Evolutionary conservation across 208 protist species (phyloP), one percentile per base, ranked within the genome.

Genomic region (Acanthamoeba royreba): DNA sequence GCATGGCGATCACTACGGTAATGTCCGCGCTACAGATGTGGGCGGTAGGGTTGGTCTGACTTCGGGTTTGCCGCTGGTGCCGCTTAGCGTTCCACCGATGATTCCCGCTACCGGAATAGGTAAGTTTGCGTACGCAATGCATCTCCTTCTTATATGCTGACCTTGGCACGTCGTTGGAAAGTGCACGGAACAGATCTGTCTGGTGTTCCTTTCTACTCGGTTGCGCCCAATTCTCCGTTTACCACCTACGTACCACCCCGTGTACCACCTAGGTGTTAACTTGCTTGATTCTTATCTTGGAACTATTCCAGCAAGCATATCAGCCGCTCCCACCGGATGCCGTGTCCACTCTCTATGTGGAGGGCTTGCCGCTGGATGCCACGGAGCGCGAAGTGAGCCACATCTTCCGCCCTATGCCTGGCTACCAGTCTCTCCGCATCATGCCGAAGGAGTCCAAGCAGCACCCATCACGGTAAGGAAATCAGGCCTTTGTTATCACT

Each of bases 341-440:
- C 17, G 49, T 40, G 35, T 83, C 89, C 1, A 93, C 89, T 19
- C 89, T 93, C 8, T 93, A 93, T 40, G 89, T 93, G 33, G 89
- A 93, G 55, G 89, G 89, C n/a, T 40, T 93, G 46, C 89, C 89
- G 28, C 58, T 93, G 1, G 89, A 93, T 15, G 89, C 89, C 31
- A 93, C 89, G 19, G 89, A 93, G 89, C 47, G 89, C 35, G 89
- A 93, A 61, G 89, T 93, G 9, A 61, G 58, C 31, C 89, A 93
- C 89, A 93, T 93, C 46, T 93, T 93, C 89, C 69, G 89, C 3
- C 89, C 42, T 33, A 69, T 77, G 58, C 89, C 89, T 5, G 92
- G 92, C 52, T 94, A 61, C 58, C 79, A 53, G 25, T 92, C 66
- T 40, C n/a, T 94, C 66, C 69, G 92, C 46, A 94, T 94, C 45